phyloP scores from a whole-genome alignment of 2,329 filamentous ascomycete genomes.

The Talaromyces piceae region DNA sequence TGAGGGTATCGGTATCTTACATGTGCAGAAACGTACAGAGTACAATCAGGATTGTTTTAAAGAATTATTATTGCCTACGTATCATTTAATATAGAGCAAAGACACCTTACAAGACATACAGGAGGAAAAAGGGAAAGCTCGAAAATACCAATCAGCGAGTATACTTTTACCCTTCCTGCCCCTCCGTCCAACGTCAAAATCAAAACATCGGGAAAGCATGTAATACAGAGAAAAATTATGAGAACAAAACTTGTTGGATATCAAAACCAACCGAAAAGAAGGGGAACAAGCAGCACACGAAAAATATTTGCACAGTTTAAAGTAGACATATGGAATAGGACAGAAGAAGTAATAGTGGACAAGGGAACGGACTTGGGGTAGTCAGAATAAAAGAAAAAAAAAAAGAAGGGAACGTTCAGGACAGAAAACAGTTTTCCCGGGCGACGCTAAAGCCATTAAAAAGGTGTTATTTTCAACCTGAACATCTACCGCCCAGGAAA shows the following conservation, averaged over 20 bases:
- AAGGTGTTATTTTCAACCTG: slow-evolving; percentile 25
- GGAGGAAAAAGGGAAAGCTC: background rate
- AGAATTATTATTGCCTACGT: no score
- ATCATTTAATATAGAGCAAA: no score
- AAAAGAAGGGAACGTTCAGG: slow-evolving; percentile 10
- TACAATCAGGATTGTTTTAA: no score
- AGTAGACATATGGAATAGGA: slow-evolving; percentile 21
- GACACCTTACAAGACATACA: background rate
- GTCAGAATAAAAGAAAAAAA: slow-evolving; percentile 7
- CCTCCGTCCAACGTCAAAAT: background rate
- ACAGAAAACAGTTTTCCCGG: slow-evolving; percentile 18
- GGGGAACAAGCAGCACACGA: slow-evolving; percentile 17
- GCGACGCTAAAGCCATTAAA: slow-evolving; percentile 25
- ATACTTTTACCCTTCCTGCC: slow-evolving; percentile 1
- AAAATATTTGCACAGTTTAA: slow-evolving; percentile 37
- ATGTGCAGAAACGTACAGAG: no score
- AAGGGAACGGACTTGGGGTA: slow-evolving; percentile 11
- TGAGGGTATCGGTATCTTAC: no score
- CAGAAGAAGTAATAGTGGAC: slow-evolving; percentile 14
- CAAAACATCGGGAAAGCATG: background rate
- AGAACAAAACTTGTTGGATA: slow-evolving; percentile 1
- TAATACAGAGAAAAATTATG: background rate
- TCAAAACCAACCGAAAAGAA: slow-evolving; percentile 18
- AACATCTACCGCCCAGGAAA: slow-evolving; percentile 17
- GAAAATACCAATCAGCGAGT: background rate